Evolutionary conservation across 352 stramenopile genomes (phyloP).

Genomic region (Phytophthora citricola): DNA sequence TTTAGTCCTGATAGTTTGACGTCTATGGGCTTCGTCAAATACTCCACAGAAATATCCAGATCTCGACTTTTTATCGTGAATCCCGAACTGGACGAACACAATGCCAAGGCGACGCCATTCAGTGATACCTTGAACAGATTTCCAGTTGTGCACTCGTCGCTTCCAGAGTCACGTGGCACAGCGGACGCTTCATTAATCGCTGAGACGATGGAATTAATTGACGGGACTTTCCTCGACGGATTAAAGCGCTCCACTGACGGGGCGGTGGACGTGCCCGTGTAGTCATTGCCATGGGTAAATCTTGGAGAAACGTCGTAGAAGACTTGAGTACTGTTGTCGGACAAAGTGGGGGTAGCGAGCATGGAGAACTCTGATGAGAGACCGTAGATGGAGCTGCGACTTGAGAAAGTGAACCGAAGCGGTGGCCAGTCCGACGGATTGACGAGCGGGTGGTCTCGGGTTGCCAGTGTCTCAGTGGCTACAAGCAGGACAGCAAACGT

Average conservation of each 20-base stretch:
- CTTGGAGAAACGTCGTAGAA: conserved; percentile 29
- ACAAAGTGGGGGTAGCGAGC: conserved; percentile 28
- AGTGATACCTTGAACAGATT: conserved; percentile 18
- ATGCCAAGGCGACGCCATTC: conserved; percentile 1
- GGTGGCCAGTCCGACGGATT: conserved; percentile 17
- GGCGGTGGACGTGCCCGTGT: background rate
- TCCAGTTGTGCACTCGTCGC: conserved; percentile 7
- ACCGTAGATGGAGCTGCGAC: conserved; percentile 26
- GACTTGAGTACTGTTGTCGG: conserved; percentile 7
- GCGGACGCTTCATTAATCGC: conserved; percentile 12
- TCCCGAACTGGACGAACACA: conserved; percentile 7
- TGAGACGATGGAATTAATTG: conserved; percentile 21
- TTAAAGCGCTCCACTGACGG: conserved; percentile 1
- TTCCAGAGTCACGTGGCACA: background rate
- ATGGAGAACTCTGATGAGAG: conserved; percentile 31
- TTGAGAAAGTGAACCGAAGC: conserved; percentile 27
- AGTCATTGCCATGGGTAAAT: conserved; percentile 21
- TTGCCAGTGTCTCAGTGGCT: background rate
- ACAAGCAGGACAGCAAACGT: background rate
- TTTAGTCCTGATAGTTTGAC: background rate
- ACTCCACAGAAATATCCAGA: conserved; percentile 20
- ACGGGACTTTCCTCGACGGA: conserved; percentile 7
- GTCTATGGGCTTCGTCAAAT: background rate
- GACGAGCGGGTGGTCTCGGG: background rate
- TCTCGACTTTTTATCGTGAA: conserved; percentile 15